Evolutionary conservation across 75 land plant species (phyloP).

Genomic region (Cunninghamia lanceolata): DNA sequence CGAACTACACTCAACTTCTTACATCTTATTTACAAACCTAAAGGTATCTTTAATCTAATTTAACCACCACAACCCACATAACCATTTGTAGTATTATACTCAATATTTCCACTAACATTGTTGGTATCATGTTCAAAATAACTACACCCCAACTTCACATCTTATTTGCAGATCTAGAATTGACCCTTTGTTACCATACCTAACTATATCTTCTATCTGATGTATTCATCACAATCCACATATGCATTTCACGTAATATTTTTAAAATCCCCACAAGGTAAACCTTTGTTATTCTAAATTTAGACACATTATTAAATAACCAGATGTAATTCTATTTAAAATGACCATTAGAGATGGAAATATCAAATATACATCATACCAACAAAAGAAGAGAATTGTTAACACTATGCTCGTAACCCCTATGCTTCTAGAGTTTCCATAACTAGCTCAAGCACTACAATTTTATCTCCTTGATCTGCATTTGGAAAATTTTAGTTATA

Average conservation of each 20-base stretch:
- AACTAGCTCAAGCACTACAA: constrained; percentile 3
- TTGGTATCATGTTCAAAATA: background rate
- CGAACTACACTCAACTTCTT: background rate
- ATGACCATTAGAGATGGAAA: background rate
- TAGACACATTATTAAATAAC: background rate
- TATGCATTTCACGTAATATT: background rate
- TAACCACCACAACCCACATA: background rate
- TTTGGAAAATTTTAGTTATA: background rate
- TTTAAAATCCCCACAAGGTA: background rate
- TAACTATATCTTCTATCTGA: background rate
- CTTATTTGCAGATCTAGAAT: background rate
- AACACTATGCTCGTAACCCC: background rate
- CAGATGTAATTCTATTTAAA: background rate
- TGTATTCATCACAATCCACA: background rate
- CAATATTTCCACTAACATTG: background rate
- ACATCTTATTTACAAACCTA: background rate
- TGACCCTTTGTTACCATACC: background rate
- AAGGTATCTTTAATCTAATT: background rate
- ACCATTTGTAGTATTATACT: background rate
- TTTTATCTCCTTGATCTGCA: background rate
- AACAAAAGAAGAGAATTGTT: background rate
- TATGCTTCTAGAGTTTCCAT: constrained; percentile 3
- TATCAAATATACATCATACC: background rate
- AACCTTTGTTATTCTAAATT: background rate
- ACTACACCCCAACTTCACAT: background rate